These are phyloP conservation scores for Astragalus membranaceus DNA, from an alignment of 306 rosid genomes.

Conservation along the genomic window DNA sequence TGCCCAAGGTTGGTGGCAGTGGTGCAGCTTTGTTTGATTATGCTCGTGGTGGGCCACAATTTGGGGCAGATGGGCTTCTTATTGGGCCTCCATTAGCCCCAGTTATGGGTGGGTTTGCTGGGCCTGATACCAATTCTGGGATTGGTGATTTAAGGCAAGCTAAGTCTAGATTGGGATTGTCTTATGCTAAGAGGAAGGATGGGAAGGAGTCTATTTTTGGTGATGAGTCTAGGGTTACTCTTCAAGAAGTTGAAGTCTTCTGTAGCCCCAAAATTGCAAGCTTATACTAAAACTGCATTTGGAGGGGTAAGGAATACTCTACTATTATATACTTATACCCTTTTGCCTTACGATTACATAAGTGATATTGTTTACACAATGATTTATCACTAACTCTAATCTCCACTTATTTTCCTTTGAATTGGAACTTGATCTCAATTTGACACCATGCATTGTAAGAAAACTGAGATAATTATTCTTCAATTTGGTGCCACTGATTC, in stretches of 20 bases:
- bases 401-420: constrained; percentile 28
- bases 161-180: constrained; percentile 72
- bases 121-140: constrained; percentile 46
- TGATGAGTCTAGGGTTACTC: constrained; percentile 53
- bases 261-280: constrained; percentile 91
- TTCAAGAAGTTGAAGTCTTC: constrained; percentile 75
- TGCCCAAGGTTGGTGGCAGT: constrained; percentile 43
- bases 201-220: constrained; percentile 83
- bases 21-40: constrained; percentile 47
- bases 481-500: no score
- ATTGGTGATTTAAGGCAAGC: constrained; percentile 76
- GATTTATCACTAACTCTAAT: constrained; percentile 15
- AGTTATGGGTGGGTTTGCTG: constrained; percentile 49
- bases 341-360: no score
- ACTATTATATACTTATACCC: no score
- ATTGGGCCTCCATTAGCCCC: constrained; percentile 45
- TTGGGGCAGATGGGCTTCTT: constrained; percentile 81
- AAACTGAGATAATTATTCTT: not conserved
- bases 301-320: no score
- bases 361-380: no score
- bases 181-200: constrained; percentile 84
- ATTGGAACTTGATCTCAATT: constrained; percentile 23
- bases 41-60: constrained; percentile 79
- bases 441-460: constrained; percentile 23
- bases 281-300: constrained; percentile 45